Evolutionary conservation across 2,329 filamentous ascomycete genomes (phyloP), one percentile per base, ranked within the genome.

Genomic region (Diaporthe destruens): DNA sequence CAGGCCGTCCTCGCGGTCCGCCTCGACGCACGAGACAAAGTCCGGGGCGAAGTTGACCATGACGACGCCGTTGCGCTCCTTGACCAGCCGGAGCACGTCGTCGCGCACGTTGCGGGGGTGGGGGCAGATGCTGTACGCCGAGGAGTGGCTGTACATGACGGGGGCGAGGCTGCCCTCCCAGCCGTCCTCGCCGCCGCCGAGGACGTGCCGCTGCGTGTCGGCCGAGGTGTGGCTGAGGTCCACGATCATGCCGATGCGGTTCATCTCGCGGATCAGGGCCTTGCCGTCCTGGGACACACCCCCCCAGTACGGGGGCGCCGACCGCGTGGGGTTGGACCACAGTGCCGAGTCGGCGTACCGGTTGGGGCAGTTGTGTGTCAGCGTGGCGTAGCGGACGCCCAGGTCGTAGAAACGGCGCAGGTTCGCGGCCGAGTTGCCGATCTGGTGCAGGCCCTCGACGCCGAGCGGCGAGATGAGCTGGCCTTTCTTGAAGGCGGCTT

Each of bases 281-380:
- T 89, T 88, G 6, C 96, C 96, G 1, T 87, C 87, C 0, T 87
- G 84, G 73, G 92, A 96, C 1, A 98, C 86, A 2, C 96, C 96
- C 68, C 87, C 84, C 89, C 91, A 93, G 71, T 88, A 84, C 0
- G 92, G 89, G 68, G 87, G 81, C 23, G 72, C 72, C 39, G 44
- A 53, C 18, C 71, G 76, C 18, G 85, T 76, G 1, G 88, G 87
- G 39, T 84, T 80, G 74, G 92, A 85, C 76, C 86, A 85, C 7
- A 96, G 82, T 3, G 95, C 95, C 5, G 95, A 93, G 80, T 98
- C 96, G 63, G 95, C 94, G 81, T 93, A 98, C 65, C 86, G 88
- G 82, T 98, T 98, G 81, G 97, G 94, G 83, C 95, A 98, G 81
- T 97, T 97, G 85, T 97, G 96, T 2, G 94, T 98, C 20, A 98